Evolutionary conservation across 2,329 filamentous ascomycete species (phyloP).

Genomic region (Xylariales sp.): DNA sequence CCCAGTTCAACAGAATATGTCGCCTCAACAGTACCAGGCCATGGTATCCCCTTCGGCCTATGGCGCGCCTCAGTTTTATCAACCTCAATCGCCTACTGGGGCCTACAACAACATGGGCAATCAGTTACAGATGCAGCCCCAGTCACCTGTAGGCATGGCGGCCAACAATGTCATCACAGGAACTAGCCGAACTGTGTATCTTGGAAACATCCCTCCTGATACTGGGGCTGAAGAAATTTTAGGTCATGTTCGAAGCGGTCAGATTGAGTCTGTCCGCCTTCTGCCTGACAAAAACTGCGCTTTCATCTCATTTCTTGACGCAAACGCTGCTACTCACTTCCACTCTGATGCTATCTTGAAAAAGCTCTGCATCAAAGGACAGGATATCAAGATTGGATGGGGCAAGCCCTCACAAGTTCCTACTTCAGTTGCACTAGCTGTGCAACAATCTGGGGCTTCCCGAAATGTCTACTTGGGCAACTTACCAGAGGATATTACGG

Average conservation of each 20-base stretch:
- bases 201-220: slow-evolving; percentile 98
- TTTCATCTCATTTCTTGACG: slow-evolving; percentile 98
- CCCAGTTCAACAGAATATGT: slow-evolving; percentile 81
- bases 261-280: slow-evolving; percentile 98
- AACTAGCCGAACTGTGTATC: slow-evolving; percentile 94
- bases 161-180: slow-evolving; percentile 85
- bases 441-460: slow-evolving; percentile 96
- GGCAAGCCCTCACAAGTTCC: slow-evolving; percentile 98
- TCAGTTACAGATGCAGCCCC: slow-evolving; percentile 71
- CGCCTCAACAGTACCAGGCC: slow-evolving; percentile 84
- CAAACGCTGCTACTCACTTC: slow-evolving; percentile 97
- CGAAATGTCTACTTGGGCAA: slow-evolving; percentile 98
- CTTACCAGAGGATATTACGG: slow-evolving; percentile 86
- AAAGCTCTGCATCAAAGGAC: slow-evolving; percentile 97
- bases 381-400: slow-evolving; percentile 99
- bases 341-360: slow-evolving; percentile 99
- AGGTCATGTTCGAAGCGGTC: slow-evolving; percentile 93
- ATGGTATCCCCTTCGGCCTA: slow-evolving; percentile 89
- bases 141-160: slow-evolving; percentile 79
- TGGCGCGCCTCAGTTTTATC: slow-evolving; percentile 83
- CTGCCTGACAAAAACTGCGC: slow-evolving; percentile 99
- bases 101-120: slow-evolving; percentile 74
- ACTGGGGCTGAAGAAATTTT: slow-evolving; percentile 97
- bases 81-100: slow-evolving; percentile 86
- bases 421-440: slow-evolving; percentile 94